These are phyloP conservation scores for Paxillus ammoniavirescens DNA, from an alignment of 768 basidiomycete genomes.

Conservation along the genomic window DNA sequence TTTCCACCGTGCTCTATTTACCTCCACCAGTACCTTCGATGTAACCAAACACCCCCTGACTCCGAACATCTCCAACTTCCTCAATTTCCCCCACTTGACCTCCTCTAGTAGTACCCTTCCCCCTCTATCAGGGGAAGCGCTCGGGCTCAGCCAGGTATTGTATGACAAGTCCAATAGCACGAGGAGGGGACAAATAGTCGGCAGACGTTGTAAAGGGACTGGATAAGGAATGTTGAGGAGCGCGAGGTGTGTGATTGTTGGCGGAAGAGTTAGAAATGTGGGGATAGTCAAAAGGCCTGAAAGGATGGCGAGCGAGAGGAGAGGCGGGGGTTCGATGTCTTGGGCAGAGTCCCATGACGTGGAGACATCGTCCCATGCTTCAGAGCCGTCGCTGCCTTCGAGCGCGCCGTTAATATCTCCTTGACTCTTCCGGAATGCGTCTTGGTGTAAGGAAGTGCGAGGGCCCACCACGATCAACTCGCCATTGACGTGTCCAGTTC, in stretches of 20 bases:
- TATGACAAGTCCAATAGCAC: conserved; percentile 66
- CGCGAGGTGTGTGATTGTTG: conserved; percentile 61
- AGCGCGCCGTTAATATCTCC: not conserved
- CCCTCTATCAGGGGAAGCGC: conserved; percentile 17
- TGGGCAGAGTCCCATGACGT: conserved; percentile 43
- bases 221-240: conserved; percentile 50
- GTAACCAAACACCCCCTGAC: conserved; percentile 53
- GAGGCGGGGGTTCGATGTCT: conserved; percentile 32
- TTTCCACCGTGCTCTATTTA: conserved; percentile 67
- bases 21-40: conserved; percentile 36
- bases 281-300: conserved; percentile 44
- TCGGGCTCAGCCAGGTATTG: conserved; percentile 45
- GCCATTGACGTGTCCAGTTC: conserved; percentile 54
- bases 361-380: conserved; percentile 9
- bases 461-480: conserved; percentile 68
- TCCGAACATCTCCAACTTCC: conserved; percentile 51
- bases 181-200: conserved; percentile 59
- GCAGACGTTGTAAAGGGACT: conserved; percentile 55
- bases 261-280: conserved; percentile 52
- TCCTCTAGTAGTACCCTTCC: conserved; percentile 40
- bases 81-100: conserved; percentile 60
- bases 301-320: conserved; percentile 52
- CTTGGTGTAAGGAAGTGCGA: conserved; percentile 40
- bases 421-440: conserved; percentile 36
- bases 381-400: not conserved